These are phyloP conservation scores for Dendrothele bispora DNA, from an alignment of 768 basidiomycete species.

Conservation along the genomic window DNA sequence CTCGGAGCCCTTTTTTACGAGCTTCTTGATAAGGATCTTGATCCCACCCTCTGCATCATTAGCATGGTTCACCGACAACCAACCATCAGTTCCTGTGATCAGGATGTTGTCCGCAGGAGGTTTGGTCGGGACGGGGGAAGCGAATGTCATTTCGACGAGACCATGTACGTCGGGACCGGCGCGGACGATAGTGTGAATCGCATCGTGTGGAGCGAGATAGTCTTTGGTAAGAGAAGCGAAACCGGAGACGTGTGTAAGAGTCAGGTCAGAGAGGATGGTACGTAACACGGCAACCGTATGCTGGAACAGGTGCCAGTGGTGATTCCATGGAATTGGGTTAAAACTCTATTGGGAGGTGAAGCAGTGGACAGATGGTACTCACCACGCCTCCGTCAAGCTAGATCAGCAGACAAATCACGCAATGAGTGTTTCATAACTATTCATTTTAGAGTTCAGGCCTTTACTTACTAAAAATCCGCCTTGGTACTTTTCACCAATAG, in stretches of 20 bases:
- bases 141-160: slow-evolving; percentile 62
- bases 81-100: slow-evolving; percentile 65
- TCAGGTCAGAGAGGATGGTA: slow-evolving; percentile 52
- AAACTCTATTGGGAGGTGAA: neutral
- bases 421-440: too few relatives aligned
- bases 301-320: slow-evolving; percentile 34
- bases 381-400: slow-evolving; percentile 82
- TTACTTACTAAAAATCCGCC: slow-evolving; percentile 76
- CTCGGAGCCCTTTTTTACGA: slow-evolving; percentile 39
- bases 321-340: too few relatives aligned
- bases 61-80: slow-evolving; percentile 44
- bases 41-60: slow-evolving; percentile 28
- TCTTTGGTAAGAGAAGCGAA: slow-evolving; percentile 69
- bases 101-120: slow-evolving; percentile 40
- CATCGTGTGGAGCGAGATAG: slow-evolving; percentile 78
- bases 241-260: slow-evolving; percentile 57
- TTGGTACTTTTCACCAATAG: slow-evolving; percentile 56
- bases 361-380: slow-evolving; percentile 24
- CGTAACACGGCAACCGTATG: slow-evolving; percentile 69
- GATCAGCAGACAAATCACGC: too few relatives aligned
- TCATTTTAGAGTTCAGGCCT: slow-evolving; percentile 1
- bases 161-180: slow-evolving; percentile 56
- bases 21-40: slow-evolving; percentile 29
- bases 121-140: slow-evolving; percentile 46
- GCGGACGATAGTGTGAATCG: slow-evolving; percentile 58